Evolutionary conservation across 1,284 basidiomycete species (phyloP), one percentile per base, ranked within the genome.

Genomic region (Leccinum griseonigrum): DNA sequence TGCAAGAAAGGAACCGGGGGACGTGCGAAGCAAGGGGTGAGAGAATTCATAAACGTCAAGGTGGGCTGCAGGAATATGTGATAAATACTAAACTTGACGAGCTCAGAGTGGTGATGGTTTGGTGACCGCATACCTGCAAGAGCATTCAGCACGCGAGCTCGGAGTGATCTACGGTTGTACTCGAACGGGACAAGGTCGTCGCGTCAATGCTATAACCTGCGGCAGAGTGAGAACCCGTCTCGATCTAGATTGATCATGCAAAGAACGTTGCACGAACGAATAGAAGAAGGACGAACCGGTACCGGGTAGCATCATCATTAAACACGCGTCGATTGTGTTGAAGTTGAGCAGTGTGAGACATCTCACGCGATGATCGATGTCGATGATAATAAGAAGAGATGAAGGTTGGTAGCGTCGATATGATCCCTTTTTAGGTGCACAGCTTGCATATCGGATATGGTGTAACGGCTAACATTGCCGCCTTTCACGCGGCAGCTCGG

Each of bases 401-500:
- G 22, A 18, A 43, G n/a, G 40, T 46, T 46, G 18, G 18, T 22
- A 22, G 10, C 10, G 11, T 48, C 13, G 43, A 48, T 48, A 48
- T 22, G 6, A 13, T 22, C 13, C 18, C 43, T 48, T 22, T 22
- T 13, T 13, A 22, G 43, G 11, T 22, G 7, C 43, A 48, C 43
- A 22, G 43, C 43, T 48, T 48, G 11, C 11, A 22, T 22, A n/a
- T 53, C 81, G 79, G 84, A 79, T 85, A 85, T 85, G 84, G 83
- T 86, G 84, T 86, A 85, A 85, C 77, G 84, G 84, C 82, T 83
- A 85, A 85, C 84, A 85, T 85, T 85, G 79, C 83, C 83, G 83
- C 84, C 84, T 85, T 81, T 85, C 83, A 85, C 77, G 79, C 81
- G 81, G 80, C 74, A 81, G 81, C 82, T 82, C 82, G 79, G 80